These are phyloP conservation scores for Cetraspora pellucida DNA, from an alignment of 192 early-diverging fungal genomes.

Conservation along the genomic window DNA sequence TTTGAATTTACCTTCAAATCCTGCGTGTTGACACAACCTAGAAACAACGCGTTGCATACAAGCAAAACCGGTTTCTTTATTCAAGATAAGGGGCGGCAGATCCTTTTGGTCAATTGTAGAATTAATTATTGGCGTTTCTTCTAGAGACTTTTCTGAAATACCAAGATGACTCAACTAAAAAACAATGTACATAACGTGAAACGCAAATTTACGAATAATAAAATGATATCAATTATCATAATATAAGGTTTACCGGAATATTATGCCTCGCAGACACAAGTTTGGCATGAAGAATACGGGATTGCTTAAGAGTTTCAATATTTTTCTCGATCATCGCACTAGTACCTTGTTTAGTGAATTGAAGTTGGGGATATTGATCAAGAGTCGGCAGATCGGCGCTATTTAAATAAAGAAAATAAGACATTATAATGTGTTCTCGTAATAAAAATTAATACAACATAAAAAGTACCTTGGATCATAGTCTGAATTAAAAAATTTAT, in stretches of 20 bases:
- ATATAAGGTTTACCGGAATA: conserved; percentile 8
- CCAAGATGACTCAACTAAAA: conserved; percentile 16
- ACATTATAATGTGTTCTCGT: not conserved
- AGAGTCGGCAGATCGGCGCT: conserved; percentile 42
- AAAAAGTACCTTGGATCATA: conserved; percentile 18
- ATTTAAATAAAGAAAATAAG: conserved; percentile 13
- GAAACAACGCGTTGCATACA: conserved; percentile 63
- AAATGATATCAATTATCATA: not conserved
- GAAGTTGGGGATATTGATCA: conserved; percentile 44
- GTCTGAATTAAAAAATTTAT: conserved; percentile 12
- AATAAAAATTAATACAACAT: not conserved
- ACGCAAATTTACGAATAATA: not conserved
- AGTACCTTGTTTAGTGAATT: conserved; percentile 43
- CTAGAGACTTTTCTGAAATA: not conserved
- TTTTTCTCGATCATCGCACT: conserved; percentile 48
- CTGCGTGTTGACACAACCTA: conserved; percentile 80
- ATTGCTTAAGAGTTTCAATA: conserved; percentile 45
- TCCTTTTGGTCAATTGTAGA: conserved; percentile 36
- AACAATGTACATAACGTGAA: not conserved
- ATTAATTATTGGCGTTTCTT: conserved; percentile 26
- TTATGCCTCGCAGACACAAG: conserved; percentile 27
- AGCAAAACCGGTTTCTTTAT: conserved; percentile 56
- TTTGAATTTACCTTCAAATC: conserved; percentile 74
- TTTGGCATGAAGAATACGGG: conserved; percentile 50
- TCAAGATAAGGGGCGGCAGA: conserved; percentile 56